Conservation (phyloP, 768 basidiomycete species). For the Clitopilus hobsonii region DNA sequence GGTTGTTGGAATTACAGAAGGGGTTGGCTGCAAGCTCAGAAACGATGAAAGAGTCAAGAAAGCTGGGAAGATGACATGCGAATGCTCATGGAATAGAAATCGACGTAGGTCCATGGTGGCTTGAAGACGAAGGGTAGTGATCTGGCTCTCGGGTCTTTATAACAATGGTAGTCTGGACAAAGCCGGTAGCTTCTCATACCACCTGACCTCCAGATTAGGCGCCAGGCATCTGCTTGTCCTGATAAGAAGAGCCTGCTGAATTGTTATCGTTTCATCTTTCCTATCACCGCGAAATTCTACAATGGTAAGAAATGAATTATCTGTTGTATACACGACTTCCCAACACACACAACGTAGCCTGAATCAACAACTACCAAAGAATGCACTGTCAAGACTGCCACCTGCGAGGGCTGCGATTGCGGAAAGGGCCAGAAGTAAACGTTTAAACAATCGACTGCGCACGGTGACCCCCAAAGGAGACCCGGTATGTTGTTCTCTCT, state of each 20-base stretch:
- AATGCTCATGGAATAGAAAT: slow-evolving; percentile 22
- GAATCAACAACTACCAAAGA: slow-evolving; percentile 8
- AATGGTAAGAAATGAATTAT: neutral
- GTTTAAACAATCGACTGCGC: too few relatives aligned
- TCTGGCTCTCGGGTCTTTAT: neutral
- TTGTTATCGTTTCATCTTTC: neutral
- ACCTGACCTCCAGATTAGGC: neutral
- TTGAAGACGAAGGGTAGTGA: slow-evolving; percentile 1
- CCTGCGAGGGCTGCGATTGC: slow-evolving; percentile 24
- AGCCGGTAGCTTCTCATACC: neutral
- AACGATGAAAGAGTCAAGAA: slow-evolving; percentile 17
- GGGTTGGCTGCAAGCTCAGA: slow-evolving; percentile 17
- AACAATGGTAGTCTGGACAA: neutral
- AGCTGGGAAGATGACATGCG: slow-evolving; percentile 21
- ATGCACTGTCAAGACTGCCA: slow-evolving; percentile 17
- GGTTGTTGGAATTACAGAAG: slow-evolving; percentile 18
- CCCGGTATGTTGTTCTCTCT: too few relatives aligned
- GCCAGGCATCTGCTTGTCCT: neutral
- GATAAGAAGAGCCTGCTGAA: neutral
- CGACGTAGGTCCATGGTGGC: slow-evolving; percentile 20
- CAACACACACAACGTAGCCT: neutral
- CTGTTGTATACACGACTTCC: neutral
- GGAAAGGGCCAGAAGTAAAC: slow-evolving; percentile 28
- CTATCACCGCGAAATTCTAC: neutral
- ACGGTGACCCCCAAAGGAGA: too few relatives aligned